Percentiles rank a stretch among this genome's conserved stretches.
Evolutionary conservation across 2,329 filamentous ascomycete genomes (phyloP).

Genomic region (Cryoendolithus antarcticus): DNA sequence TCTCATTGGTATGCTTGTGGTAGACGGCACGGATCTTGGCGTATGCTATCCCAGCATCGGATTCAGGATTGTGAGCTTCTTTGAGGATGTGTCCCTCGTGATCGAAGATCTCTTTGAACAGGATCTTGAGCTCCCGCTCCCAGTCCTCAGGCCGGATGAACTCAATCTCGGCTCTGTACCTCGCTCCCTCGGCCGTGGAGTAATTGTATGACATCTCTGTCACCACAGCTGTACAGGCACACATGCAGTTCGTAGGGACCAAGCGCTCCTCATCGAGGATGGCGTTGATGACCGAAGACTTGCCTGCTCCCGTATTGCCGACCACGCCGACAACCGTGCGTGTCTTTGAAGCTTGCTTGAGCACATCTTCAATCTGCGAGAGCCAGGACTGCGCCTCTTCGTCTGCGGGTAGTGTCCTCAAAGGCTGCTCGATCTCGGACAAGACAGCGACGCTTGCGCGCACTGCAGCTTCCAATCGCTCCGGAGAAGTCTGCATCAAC

Average conservation of each 20-base stretch:
- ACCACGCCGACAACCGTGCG: slow-evolving; percentile 45
- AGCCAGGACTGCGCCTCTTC: slow-evolving; percentile 30
- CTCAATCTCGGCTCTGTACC: slow-evolving; percentile 45
- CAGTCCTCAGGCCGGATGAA: slow-evolving; percentile 44
- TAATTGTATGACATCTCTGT: slow-evolving; percentile 49
- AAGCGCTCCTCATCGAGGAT: slow-evolving; percentile 49
- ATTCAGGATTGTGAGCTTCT: slow-evolving; percentile 30
- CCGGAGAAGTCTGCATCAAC: slow-evolving; percentile 19
- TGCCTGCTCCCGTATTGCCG: slow-evolving; percentile 50
- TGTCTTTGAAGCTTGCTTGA: slow-evolving; percentile 27
- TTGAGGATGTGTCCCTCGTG: slow-evolving; percentile 26
- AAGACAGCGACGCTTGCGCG: slow-evolving; percentile 26
- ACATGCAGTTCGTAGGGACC: slow-evolving; percentile 45
- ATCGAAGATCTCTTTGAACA: slow-evolving; percentile 38
- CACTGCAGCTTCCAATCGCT: slow-evolving; percentile 29
- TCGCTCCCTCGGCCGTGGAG: slow-evolving; percentile 23
- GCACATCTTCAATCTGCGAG: slow-evolving; percentile 29
- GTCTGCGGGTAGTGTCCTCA: slow-evolving; percentile 16
- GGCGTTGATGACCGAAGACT: slow-evolving; percentile 52
- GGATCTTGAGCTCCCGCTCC: slow-evolving; percentile 37
- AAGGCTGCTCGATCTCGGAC: slow-evolving; percentile 19
- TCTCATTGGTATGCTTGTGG: slow-evolving; percentile 30
- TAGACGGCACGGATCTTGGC: slow-evolving; percentile 41
- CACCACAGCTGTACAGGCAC: slow-evolving; percentile 49
- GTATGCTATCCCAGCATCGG: slow-evolving; percentile 37